Percentiles rank a stretch among this genome's conserved stretches.
Conservation (phyloP, 805 yeast species). For the Kodamaea kaohsiungensis region DNA sequence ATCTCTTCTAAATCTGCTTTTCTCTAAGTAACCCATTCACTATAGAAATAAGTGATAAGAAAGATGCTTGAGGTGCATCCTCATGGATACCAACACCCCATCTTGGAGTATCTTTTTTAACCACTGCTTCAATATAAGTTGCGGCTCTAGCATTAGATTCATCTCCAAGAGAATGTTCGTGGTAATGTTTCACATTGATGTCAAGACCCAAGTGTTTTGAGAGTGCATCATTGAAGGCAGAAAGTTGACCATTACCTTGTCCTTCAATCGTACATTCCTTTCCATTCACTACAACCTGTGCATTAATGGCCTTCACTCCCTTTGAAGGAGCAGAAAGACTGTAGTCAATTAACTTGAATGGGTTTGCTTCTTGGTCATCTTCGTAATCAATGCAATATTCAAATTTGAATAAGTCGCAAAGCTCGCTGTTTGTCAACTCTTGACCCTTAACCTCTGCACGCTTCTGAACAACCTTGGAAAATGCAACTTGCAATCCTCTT, state of each 20-base stretch:
- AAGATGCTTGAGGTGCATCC: constrained; percentile 85
- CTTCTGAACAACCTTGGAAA: constrained; percentile 67
- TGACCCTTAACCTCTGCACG: constrained; percentile 71
- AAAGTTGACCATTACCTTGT: constrained; percentile 79
- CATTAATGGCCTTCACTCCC: constrained; percentile 46
- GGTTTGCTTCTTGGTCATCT: constrained; percentile 23
- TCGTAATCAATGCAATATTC: constrained; percentile 52
- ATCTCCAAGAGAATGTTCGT: constrained; percentile 77
- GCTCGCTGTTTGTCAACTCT: constrained; percentile 66
- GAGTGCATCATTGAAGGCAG: constrained; percentile 69
- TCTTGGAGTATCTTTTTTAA: constrained; percentile 28
- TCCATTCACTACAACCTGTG: constrained; percentile 50
- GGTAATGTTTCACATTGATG: constrained; percentile 67
- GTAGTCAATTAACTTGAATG: constrained; percentile 46
- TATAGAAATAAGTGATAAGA: constrained; percentile 65
- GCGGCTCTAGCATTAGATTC: constrained; percentile 76
- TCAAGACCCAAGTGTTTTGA: constrained; percentile 46
- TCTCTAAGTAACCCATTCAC: constrained; percentile 47
- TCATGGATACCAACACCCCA: constrained; percentile 96
- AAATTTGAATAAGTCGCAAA: constrained; percentile 61
- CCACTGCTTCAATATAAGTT: constrained; percentile 52
- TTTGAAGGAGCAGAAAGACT: constrained; percentile 44
- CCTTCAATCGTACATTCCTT: constrained; percentile 49
- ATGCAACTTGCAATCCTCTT: constrained; percentile 74
- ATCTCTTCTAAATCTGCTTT: constrained; percentile 7